These are phyloP conservation scores for Naumovozyma baii DNA, from an alignment of 805 yeast genomes.

Conservation along the genomic window DNA sequence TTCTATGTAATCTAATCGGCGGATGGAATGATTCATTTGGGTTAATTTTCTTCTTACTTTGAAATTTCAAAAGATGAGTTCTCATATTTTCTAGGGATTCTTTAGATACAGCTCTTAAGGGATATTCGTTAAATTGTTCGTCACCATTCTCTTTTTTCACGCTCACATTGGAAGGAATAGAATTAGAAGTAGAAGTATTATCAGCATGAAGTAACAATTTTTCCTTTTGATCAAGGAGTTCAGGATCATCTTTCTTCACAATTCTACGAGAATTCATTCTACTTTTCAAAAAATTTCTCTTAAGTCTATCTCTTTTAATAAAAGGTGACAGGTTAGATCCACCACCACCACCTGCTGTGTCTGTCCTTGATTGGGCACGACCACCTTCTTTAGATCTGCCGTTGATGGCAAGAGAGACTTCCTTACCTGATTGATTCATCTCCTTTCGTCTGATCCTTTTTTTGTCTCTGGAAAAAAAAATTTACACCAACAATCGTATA, in stretches of 20 bases:
- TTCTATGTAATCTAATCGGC: constrained; percentile 84
- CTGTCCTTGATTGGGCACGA: background rate
- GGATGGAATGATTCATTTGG: constrained; percentile 61
- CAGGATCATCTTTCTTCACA: constrained; percentile 30
- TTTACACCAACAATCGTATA: too few species aligned
- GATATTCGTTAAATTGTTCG: constrained; percentile 31
- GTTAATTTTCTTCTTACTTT: constrained; percentile 59
- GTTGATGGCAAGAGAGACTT: background rate
- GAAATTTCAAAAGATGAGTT: constrained; percentile 75
- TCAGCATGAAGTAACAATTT: constrained; percentile 12
- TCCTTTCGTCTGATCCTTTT: background rate
- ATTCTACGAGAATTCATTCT: constrained; percentile 9
- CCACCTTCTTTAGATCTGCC: background rate
- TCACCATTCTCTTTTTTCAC: constrained; percentile 15
- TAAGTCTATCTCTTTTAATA: constrained; percentile 29
- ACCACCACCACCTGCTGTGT: constrained; percentile 8
- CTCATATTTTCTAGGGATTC: constrained; percentile 66
- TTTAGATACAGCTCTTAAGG: constrained; percentile 58
- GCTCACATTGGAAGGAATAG: constrained; percentile 6
- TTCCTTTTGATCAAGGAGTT: constrained; percentile 19
- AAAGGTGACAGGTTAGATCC: constrained; percentile 26
- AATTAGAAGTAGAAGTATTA: constrained; percentile 5
- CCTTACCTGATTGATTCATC: background rate
- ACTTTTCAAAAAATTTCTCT: constrained; percentile 27
- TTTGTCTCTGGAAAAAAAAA: too few species aligned